These are phyloP conservation scores for Colletotrichum kahawae DNA, from an alignment of 2,329 filamentous ascomycete species.

Conservation along the genomic window DNA sequence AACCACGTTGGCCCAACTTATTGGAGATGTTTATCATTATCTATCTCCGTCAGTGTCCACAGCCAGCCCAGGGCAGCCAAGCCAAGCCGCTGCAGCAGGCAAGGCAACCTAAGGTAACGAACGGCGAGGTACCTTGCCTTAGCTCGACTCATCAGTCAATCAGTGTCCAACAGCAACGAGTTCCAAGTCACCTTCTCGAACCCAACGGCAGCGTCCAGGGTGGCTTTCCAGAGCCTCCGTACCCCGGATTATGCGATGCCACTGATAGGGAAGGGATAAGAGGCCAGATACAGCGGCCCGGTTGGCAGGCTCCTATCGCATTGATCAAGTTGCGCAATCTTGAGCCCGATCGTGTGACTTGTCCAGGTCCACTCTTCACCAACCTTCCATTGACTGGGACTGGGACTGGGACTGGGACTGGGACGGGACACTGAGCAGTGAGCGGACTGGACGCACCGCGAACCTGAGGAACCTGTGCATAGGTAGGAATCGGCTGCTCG, in stretches of 20 bases:
- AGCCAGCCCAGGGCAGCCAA: neutral
- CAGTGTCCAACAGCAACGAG: neutral
- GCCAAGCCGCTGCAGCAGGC: neutral
- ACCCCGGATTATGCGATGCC: conserved; percentile 15
- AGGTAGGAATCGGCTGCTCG: conserved; percentile 1
- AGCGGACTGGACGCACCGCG: neutral
- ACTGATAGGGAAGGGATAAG: neutral
- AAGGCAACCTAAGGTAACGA: neutral
- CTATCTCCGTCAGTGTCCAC: neutral
- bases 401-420: neutral
- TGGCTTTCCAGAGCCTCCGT: conserved; percentile 1
- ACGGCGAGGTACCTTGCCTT: neutral
- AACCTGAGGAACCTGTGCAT: conserved; percentile 14
- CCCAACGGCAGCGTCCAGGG: neutral
- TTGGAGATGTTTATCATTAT: neutral
- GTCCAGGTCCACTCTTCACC: conserved; percentile 10
- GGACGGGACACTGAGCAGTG: neutral
- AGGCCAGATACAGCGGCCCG: neutral
- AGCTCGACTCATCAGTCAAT: neutral
- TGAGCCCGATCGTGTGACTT: conserved; percentile 9
- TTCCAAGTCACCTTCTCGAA: conserved; percentile 3
- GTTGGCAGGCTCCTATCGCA: conserved; percentile 14
- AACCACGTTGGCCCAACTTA: neutral
- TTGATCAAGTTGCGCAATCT: conserved; percentile 17
- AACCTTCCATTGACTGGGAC: neutral